phyloP scores from a whole-genome alignment of 2,329 filamentous ascomycete species.

The Fusarium graminum region DNA sequence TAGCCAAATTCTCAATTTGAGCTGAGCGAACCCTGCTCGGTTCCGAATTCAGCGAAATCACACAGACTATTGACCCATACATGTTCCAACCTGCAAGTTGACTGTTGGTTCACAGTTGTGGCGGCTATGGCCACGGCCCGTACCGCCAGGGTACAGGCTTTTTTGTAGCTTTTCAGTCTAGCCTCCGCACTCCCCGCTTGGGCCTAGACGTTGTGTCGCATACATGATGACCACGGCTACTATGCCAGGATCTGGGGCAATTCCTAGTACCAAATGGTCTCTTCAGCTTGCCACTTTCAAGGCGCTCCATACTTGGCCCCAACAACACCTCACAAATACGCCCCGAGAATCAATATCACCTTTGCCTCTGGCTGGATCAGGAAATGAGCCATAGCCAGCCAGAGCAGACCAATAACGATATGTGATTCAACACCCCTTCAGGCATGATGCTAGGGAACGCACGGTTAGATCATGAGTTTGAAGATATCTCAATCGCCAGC shows the following conservation, averaged over 20 bases:
- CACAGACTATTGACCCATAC: neutral
- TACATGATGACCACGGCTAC: neutral
- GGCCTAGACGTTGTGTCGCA: neutral
- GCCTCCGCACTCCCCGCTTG: neutral
- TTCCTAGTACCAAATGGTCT: accelerated
- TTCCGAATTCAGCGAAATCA: neutral
- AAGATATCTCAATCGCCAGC: neutral
- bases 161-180: neutral
- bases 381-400: neutral
- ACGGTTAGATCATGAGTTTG: neutral
- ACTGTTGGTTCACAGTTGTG: neutral
- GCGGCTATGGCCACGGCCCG: constrained; percentile 4
- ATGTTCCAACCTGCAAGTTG: neutral
- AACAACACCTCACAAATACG: neutral
- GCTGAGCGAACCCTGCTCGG: constrained; percentile 3
- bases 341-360: neutral
- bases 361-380: neutral
- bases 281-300: neutral
- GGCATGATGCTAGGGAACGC: neutral
- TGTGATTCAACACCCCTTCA: neutral
- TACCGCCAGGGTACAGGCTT: accelerated
- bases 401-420: neutral
- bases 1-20: neutral
- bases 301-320: neutral
- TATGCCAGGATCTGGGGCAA: no score